Conservation (phyloP, 192 early-diverging fungal species). For the Coemansia aciculifera region DNA sequence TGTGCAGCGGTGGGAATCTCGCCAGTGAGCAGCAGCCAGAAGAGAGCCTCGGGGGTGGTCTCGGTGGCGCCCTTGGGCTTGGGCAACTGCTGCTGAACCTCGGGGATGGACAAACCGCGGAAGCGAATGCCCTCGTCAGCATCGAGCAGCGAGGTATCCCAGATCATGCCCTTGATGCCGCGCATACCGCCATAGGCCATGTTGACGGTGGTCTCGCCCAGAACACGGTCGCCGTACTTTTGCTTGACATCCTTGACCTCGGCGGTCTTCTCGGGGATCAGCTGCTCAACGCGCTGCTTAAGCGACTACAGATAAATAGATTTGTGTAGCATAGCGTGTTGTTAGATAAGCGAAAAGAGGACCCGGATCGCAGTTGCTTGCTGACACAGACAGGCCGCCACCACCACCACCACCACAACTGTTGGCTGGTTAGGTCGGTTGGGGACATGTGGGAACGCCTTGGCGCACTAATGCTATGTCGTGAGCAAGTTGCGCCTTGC, state of each 20-base stretch:
- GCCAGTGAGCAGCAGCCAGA: conserved; percentile 98
- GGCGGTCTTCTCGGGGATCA: conserved; percentile 93
- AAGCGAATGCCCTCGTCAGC: conserved; percentile 98
- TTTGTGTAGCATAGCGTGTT: neutral
- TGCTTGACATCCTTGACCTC: conserved; percentile 94
- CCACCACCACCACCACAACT: neutral
- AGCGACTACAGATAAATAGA: conserved; percentile 53
- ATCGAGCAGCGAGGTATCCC: conserved; percentile 98
- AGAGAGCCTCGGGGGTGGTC: conserved; percentile 97
- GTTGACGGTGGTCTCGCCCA: conserved; percentile 96
- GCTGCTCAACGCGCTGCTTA: conserved; percentile 90
- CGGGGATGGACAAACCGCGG: conserved; percentile 94
- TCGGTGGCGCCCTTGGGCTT: conserved; percentile 82
- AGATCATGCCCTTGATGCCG: conserved; percentile 98
- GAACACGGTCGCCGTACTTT: conserved; percentile 85
- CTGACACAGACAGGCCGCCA: neutral
- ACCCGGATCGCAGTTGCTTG: neutral
- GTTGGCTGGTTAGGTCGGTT: neutral
- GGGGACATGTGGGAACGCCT: neutral
- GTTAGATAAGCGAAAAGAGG: neutral
- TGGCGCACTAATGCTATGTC: neutral
- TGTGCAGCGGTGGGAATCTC: conserved; percentile 94
- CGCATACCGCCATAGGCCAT: conserved; percentile 99
- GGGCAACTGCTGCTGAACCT: conserved; percentile 92
- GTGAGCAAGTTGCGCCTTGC: neutral